Evolutionary conservation across 495 filamentous ascomycete genomes (phyloP), one percentile per base, ranked within the genome.

Genomic region (Staphylotrichum longicolle): DNA sequence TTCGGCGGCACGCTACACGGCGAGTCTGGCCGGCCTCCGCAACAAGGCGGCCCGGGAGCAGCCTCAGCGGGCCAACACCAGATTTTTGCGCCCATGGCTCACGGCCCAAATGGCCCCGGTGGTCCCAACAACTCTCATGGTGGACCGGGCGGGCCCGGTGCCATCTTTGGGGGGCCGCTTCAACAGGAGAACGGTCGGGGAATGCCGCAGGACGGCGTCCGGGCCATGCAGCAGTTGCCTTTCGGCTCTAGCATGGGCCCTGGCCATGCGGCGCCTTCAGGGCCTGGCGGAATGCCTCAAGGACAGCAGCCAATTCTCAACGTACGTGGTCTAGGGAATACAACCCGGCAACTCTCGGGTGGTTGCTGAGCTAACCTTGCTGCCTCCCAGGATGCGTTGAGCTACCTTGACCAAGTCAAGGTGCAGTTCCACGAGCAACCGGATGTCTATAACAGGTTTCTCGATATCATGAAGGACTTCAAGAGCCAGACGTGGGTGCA

Each of bases 391-490:
- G 94, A 98, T 79, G 94, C 94, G 15, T 82, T 99, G 12, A 96
- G 91, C 73, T 99, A 99, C 72, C 82, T 99, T 41, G 94, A 99
- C 72, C 95, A 98, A 72, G 94, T 99, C 61, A 99, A 99, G 75
- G 93, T 97, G 50, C 92, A 96, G 65, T 99, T 99, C 67, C 88
- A 91, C 56, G 92, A 97, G 58, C 91, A 96, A 66, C 93, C 94
- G 8, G 95, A 99, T 72, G 94, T 99, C 3, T 99, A 99, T 69
- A 99, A 99, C 71, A 85, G 88, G 27, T 99, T 99, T 68, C 76
- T 99, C 55, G 94, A 99, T 65, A 99, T 99, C 54, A 99, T 99
- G 95, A 99, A 99, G 74, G 95, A 99, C 63, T 99, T 99, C 77
- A 99, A 99, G 77, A 96, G 92, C 68, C 93, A 96, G 77, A 90